Evolutionary conservation across 768 basidiomycete species (phyloP).

Genomic region (Russula lepida): DNA sequence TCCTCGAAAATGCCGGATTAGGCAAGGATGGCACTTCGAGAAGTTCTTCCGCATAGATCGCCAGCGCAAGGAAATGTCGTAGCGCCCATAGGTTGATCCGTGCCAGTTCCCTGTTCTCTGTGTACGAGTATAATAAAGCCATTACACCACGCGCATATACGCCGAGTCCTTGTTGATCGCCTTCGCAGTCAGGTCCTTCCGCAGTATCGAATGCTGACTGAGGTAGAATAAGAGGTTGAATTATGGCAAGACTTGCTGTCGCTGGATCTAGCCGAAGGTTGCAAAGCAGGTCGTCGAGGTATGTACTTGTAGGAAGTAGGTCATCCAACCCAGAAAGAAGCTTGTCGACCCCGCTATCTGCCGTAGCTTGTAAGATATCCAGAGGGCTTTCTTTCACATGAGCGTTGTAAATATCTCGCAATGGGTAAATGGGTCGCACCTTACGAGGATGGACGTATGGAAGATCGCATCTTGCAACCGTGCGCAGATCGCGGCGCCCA

Average conservation of each 20-base stretch:
- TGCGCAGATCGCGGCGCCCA: conserved; percentile 33
- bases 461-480: conserved; percentile 36
- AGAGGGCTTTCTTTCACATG: conserved; percentile 22
- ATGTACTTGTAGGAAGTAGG: conserved; percentile 30
- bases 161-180: conserved; percentile 48
- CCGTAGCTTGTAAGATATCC: conserved; percentile 21
- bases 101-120: conserved; percentile 52
- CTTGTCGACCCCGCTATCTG: conserved; percentile 2
- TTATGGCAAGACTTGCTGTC: conserved; percentile 48
- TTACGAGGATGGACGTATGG: conserved; percentile 29
- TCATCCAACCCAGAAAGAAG: conserved; percentile 37
- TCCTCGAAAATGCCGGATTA: conserved; percentile 41
- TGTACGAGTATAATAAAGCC: conserved; percentile 48
- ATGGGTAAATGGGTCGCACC: conserved; percentile 25
- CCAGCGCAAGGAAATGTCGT: conserved; percentile 57
- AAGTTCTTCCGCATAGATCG: conserved; percentile 54
- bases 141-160: conserved; percentile 54
- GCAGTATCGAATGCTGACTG: conserved; percentile 22
- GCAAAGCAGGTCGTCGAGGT: conserved; percentile 18
- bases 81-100: conserved; percentile 57
- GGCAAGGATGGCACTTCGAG: conserved; percentile 41
- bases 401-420: not conserved
- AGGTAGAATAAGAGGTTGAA: conserved; percentile 52
- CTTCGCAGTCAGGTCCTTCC: conserved; percentile 11
- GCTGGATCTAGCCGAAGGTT: conserved; percentile 39